Evolutionary conservation across 2,329 filamentous ascomycete genomes (phyloP).

Genomic region (Xylaria sp.): DNA sequence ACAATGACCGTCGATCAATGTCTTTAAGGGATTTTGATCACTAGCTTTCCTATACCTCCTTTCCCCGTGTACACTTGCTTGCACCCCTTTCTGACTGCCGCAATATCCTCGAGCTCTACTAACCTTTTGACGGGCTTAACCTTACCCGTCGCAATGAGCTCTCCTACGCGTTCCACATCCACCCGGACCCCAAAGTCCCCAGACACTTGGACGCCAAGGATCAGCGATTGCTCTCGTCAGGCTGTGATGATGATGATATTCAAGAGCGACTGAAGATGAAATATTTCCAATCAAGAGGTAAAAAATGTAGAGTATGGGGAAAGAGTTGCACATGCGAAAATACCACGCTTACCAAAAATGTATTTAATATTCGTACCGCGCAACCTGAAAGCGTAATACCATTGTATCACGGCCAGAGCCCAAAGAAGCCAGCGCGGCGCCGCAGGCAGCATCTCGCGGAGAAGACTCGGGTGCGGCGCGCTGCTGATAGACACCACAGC

Average conservation of each 20-base stretch:
- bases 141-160: constrained; percentile 56
- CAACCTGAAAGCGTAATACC: constrained; percentile 56
- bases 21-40: constrained; percentile 52
- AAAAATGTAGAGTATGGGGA: neutral
- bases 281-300: neutral
- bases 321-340: neutral
- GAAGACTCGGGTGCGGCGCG: constrained; percentile 49
- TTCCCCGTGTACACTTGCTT: constrained; percentile 55
- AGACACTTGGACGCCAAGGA: constrained; percentile 50
- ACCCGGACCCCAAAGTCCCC: constrained; percentile 55
- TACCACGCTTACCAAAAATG: constrained; percentile 48
- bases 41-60: constrained; percentile 57
- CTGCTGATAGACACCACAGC: constrained; percentile 57
- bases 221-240: neutral
- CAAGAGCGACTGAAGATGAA: neutral
- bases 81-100: constrained; percentile 55
- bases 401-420: constrained; percentile 24
- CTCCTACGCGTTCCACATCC: constrained; percentile 57
- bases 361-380: constrained; percentile 58
- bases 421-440: constrained; percentile 54
- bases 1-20: neutral
- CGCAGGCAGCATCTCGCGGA: constrained; percentile 49
- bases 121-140: constrained; percentile 57
- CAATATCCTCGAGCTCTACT: constrained; percentile 57
- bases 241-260: neutral